Base-by-base conservation (phyloP, 768 basidiomycete genomes). In the Naganishia randhawae region DNA sequence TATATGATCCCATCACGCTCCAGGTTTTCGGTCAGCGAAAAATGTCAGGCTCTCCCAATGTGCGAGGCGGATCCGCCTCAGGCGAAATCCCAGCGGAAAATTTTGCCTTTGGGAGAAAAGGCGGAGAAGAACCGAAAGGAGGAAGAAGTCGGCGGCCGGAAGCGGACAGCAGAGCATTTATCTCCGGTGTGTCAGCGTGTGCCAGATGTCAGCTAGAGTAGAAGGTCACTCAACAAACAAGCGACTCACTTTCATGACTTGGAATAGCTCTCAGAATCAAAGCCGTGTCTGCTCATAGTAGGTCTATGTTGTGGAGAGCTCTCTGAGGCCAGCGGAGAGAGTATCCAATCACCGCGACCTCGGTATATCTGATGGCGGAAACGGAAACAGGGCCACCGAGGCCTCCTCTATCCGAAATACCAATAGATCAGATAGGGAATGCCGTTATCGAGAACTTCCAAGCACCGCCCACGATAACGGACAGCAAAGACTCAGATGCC, bases 181-280 rank as follows among this genome's bases (percentile, higher is more conserved):
- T 53, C 29, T 53, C 29, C 51, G 1, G 8, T 2, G 14, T 16
- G 27, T 32, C 13, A 16, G 11, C 5, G 50, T 9, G 50, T n/a
- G n/a, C n/a, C n/a, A 51, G n/a, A 9, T 11, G 37, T 33, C 1
- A 22, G 6, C 8, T 14, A 22, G n/a, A 8, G 19, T 61, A 41
- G 57, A 61, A 61, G 22, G n/a, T 61, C 35, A 1, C 13, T 61
- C 22, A 61, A 61, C 57, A 61, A 61, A 55, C 54, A 55, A 35
- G 22, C 39, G 29, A 37, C 7, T 29, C 33, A 37, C 19, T 22
- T 37, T 57, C 57, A 42, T 42, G 51, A 8, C 8, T 42, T 10
- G 19, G 11, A 10, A 10, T 32, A 10, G 4, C 29, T 17, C 27
- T 33, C 32, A 6, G 14, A 16, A 9, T 52, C 51, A 51, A 31